A percentile compares a stretch with the other conserved stretches of the same genome.
Conservation (phyloP, 495 filamentous ascomycete genomes). For the Physcia stellaris region DNA sequence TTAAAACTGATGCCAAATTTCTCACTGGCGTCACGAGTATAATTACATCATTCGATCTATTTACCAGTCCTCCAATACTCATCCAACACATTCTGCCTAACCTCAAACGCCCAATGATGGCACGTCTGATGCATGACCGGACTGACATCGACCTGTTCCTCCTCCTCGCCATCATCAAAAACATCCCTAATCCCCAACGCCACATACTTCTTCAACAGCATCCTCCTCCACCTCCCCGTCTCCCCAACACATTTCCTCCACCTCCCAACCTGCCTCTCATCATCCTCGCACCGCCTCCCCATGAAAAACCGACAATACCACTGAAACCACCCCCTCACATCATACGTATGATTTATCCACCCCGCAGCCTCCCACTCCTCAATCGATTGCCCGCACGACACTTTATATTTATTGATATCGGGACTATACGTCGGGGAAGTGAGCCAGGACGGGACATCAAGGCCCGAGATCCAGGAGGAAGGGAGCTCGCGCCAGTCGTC, state of each 20-base stretch:
- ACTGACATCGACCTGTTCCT: conserved; percentile 30
- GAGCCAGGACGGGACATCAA: conserved; percentile 23
- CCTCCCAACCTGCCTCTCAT: conserved; percentile 31
- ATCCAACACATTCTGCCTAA: conserved; percentile 31
- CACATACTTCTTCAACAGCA: conserved; percentile 31
- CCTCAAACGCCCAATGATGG: conserved; percentile 35
- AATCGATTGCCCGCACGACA: conserved; percentile 32
- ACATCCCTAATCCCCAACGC: conserved; percentile 27
- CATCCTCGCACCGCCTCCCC: conserved; percentile 33
- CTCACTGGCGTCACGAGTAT: no score
- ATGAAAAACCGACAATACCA: conserved; percentile 37
- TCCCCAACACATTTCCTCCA: conserved; percentile 35
- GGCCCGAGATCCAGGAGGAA: conserved; percentile 21
- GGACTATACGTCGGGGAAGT: conserved; percentile 23
- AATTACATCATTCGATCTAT: no score
- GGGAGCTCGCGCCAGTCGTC: conserved; percentile 32
- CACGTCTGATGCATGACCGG: conserved; percentile 37
- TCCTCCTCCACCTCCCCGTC: conserved; percentile 30
- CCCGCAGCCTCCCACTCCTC: conserved; percentile 37
- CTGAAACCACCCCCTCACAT: conserved; percentile 37
- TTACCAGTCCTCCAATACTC: conserved; percentile 23
- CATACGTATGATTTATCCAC: conserved; percentile 32
- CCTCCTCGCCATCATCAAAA: conserved; percentile 29
- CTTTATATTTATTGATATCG: conserved; percentile 33
- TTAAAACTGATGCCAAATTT: no score